A percentile compares a stretch with the other conserved stretches of the same genome.
These are phyloP conservation scores for California macrophylla DNA, from an alignment of 441 rosid species.

Conservation along the genomic window DNA sequence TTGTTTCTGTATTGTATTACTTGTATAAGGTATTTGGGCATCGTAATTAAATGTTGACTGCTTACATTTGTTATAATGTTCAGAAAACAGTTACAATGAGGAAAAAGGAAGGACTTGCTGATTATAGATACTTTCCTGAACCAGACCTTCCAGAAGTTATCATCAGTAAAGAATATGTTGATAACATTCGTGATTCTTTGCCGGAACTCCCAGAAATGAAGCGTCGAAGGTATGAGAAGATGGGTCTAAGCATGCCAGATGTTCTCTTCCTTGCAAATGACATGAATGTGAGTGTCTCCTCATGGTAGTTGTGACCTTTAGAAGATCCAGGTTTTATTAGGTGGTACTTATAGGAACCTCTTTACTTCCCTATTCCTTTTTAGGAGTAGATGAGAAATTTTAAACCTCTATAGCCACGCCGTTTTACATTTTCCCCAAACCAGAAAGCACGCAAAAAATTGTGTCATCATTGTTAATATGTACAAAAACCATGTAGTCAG, in stretches of 20 bases:
- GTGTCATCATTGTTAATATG: background rate
- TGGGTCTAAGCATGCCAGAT: conserved; percentile 88
- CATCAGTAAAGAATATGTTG: conserved; percentile 54
- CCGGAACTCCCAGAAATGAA: conserved; percentile 90
- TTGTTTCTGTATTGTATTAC: background rate
- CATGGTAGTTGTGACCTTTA: background rate
- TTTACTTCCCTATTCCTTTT: background rate
- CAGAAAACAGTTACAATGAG: conserved; percentile 92
- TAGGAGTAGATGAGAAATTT: background rate
- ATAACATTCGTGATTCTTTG: conserved; percentile 44
- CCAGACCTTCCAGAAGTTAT: conserved; percentile 87
- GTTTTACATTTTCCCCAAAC: background rate
- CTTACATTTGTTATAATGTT: conserved; percentile 21
- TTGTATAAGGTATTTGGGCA: conserved; percentile 11
- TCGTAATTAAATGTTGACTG: conserved; percentile 2
- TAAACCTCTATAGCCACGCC: background rate
- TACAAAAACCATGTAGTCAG: too few relatives aligned
- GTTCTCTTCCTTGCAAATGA: conserved; percentile 91
- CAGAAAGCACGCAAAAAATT: background rate
- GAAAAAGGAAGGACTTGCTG: conserved; percentile 93
- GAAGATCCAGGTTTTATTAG: background rate
- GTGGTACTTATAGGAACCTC: background rate
- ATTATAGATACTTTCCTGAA: conserved; percentile 90
- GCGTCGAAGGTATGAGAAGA: conserved; percentile 68
- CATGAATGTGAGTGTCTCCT: conserved; percentile 41